Evolutionary conservation across 176 grass and related monocot species (phyloP).

Genomic region (Aechmea fasciata): DNA sequence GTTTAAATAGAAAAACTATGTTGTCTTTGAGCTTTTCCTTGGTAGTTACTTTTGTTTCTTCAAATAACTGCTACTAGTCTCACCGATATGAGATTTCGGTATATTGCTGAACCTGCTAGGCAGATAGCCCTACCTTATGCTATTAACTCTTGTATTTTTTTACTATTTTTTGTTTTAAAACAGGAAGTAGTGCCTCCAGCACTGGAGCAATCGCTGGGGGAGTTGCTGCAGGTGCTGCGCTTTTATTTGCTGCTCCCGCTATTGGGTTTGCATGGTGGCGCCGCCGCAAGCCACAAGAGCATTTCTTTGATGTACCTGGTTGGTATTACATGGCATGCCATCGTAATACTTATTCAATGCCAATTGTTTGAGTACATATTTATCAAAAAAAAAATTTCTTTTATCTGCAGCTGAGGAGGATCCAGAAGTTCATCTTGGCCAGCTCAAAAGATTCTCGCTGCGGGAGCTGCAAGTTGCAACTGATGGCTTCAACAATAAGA

Average conservation of each 20-base stretch:
- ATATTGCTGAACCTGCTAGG: no score
- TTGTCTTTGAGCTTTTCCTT: no score
- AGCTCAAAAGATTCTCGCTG: slow-evolving; percentile 30
- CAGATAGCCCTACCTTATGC: no score
- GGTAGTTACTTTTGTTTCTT: no score
- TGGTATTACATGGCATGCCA: slow-evolving; percentile 14
- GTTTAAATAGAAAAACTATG: no score
- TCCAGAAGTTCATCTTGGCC: slow-evolving; percentile 23
- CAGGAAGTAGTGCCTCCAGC: slow-evolving; percentile 24
- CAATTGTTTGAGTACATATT: slow-evolving; percentile 17
- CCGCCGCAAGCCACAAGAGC: slow-evolving; percentile 64
- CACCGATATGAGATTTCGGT: no score
- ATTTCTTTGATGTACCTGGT: slow-evolving; percentile 87
- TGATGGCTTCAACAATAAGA: slow-evolving; percentile 22
- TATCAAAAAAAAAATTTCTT: neutral
- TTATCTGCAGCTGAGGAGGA: slow-evolving; percentile 8
- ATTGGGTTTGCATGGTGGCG: slow-evolving; percentile 63
- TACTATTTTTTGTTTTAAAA: slow-evolving; percentile 13
- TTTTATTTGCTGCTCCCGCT: slow-evolving; percentile 58
- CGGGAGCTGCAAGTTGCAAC: slow-evolving; percentile 23
- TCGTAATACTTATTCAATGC: neutral
- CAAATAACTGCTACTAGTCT: no score
- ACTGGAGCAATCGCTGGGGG: slow-evolving; percentile 71
- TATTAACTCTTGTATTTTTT: neutral
- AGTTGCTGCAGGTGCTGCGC: slow-evolving; percentile 58